Evolutionary conservation across 495 filamentous ascomycete genomes (phyloP).

Genomic region (Penicillium odoratum): DNA sequence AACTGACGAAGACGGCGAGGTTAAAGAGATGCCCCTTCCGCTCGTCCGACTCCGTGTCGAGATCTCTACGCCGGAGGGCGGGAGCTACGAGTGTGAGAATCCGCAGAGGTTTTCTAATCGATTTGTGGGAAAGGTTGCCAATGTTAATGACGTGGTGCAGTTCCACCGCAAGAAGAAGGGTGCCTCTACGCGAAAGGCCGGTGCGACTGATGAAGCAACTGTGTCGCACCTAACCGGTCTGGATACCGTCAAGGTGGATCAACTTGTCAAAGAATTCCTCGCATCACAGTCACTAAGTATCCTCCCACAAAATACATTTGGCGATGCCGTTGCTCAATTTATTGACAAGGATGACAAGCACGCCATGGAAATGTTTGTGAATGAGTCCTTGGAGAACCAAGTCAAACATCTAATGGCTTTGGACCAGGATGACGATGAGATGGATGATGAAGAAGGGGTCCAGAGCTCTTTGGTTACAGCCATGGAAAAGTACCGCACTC

Average conservation of each 20-base stretch:
- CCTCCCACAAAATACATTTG: constrained; percentile 85
- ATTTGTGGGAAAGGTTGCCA: constrained; percentile 87
- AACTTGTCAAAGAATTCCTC: constrained; percentile 83
- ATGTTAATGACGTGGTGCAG: constrained; percentile 89
- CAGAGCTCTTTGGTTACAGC: constrained; percentile 58
- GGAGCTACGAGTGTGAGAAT: constrained; percentile 88
- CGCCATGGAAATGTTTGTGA: constrained; percentile 86
- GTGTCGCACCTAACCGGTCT: constrained; percentile 59
- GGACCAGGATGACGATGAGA: constrained; percentile 61
- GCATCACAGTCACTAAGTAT: constrained; percentile 83
- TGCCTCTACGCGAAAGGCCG: constrained; percentile 36
- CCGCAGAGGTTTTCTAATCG: constrained; percentile 95
- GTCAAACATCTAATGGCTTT: constrained; percentile 69
- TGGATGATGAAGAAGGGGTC: constrained; percentile 61
- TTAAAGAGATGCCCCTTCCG: constrained; percentile 64
- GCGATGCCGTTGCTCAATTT: constrained; percentile 90
- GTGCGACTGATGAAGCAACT: constrained; percentile 56
- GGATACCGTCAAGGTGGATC: constrained; percentile 83
- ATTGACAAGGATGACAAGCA: constrained; percentile 95
- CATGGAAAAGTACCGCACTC: constrained; percentile 69
- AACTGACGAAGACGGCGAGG: constrained; percentile 52
- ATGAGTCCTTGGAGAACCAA: constrained; percentile 73
- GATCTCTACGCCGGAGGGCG: constrained; percentile 82
- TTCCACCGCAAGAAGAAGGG: constrained; percentile 83
- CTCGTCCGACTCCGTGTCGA: constrained; percentile 90